Conservation (phyloP, 352 stramenopile genomes). For the Bremia lactucae region DNA sequence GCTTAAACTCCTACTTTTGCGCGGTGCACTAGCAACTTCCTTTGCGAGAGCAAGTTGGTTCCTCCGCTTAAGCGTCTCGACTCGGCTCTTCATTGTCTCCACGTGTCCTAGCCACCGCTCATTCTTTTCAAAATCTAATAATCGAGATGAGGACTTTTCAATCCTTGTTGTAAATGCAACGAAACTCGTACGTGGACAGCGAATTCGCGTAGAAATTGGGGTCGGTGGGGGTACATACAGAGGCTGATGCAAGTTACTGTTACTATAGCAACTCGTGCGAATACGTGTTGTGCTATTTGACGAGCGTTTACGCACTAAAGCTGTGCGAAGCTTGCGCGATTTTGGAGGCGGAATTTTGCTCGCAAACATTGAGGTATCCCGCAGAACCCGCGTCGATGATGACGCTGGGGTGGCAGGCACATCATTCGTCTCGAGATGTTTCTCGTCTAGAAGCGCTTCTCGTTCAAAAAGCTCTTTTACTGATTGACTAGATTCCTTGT, state of each 20-base stretch:
- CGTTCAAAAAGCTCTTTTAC: too few species aligned
- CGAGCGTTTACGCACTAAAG: slow-evolving; percentile 8
- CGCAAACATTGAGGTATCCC: slow-evolving; percentile 1
- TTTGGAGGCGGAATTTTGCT: slow-evolving; percentile 26
- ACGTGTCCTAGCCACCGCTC: slow-evolving; percentile 24
- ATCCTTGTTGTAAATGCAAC: slow-evolving; percentile 21
- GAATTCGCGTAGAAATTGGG: slow-evolving; percentile 12
- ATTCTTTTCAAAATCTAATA: slow-evolving; percentile 26
- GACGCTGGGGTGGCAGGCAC: not conserved
- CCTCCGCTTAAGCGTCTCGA: slow-evolving; percentile 22
- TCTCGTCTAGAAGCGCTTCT: too few species aligned
- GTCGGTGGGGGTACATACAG: slow-evolving; percentile 12
- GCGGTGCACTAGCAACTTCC: slow-evolving; percentile 10
- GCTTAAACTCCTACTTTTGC: slow-evolving; percentile 24
- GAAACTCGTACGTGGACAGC: slow-evolving; percentile 16
- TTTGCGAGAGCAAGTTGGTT: slow-evolving; percentile 12
- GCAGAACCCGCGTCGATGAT: not conserved
- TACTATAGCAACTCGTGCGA: slow-evolving; percentile 3
- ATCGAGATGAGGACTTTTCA: slow-evolving; percentile 19
- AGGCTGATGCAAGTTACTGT: slow-evolving; percentile 1
- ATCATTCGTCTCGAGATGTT: slow-evolving; percentile 15
- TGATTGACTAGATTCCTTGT: too few species aligned
- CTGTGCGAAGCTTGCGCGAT: slow-evolving; percentile 16
- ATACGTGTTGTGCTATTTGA: not conserved
- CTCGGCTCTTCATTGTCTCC: slow-evolving; percentile 20